These are phyloP conservation scores for Oropetium thomaeum DNA, from an alignment of 176 grass and related monocot species.

Conservation along the genomic window DNA sequence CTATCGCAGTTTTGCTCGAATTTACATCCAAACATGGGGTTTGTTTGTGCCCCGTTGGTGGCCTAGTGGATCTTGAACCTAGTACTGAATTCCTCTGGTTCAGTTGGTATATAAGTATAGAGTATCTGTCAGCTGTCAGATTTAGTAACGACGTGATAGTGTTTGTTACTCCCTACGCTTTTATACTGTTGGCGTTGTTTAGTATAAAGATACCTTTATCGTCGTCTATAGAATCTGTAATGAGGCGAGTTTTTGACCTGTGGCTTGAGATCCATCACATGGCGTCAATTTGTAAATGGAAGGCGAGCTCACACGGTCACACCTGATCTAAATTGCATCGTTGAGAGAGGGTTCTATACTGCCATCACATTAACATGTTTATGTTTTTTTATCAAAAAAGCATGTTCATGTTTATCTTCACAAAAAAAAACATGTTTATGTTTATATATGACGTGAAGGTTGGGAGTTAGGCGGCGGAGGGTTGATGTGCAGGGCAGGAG, in stretches of 20 bases:
- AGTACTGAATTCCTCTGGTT: not conserved
- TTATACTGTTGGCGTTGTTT: too few relatives aligned
- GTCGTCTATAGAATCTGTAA: not conserved
- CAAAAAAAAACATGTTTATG: too few relatives aligned
- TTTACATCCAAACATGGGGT: not conserved
- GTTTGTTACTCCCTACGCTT: conserved; percentile 14
- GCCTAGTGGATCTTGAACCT: conserved; percentile 12
- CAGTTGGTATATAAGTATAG: not conserved
- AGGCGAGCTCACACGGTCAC: not conserved
- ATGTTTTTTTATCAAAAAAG: too few relatives aligned
- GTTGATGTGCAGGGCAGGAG: not conserved
- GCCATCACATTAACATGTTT: not conserved
- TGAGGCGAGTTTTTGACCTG: not conserved
- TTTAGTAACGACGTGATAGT: not conserved
- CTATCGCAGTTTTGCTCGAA: not conserved
- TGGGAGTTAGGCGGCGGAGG: not conserved
- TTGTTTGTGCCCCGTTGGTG: not conserved
- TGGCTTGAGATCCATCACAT: not conserved
- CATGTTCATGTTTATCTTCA: too few relatives aligned
- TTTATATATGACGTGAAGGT: not conserved
- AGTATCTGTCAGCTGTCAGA: not conserved
- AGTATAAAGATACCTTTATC: too few relatives aligned
- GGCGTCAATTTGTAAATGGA: not conserved
- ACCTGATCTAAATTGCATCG: not conserved
- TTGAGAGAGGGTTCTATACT: not conserved